Evolutionary conservation across 2,329 filamentous ascomycete genomes (phyloP), one percentile per base, ranked within the genome.

Genomic region (Cladosporium velox): DNA sequence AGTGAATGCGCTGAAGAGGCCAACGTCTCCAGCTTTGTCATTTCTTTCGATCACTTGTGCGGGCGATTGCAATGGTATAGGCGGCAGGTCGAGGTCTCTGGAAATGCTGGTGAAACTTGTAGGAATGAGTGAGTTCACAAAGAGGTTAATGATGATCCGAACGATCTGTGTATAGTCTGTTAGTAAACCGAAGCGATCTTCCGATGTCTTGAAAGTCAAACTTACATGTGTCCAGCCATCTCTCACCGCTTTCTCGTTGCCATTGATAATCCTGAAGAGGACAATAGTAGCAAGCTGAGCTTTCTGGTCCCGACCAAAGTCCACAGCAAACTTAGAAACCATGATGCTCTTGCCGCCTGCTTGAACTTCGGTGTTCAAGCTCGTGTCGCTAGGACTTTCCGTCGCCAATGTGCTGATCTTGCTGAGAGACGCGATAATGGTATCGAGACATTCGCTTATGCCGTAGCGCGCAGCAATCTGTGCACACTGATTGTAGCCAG

Each of bases 241-340:
- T 65, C 85, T 84, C 54, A 97, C 88, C 4, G 92, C 84, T 59
- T 85, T 81, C 79, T 98, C 95, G 72, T 92, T 96, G 49, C 91
- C 91, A 65, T 90, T 90, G 63, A 98, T 87, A 26, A 99, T 91
- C 47, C 93, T 88, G 84, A 99, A 99, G 32, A 99, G 83, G n/a
- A 99, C 92, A 62, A 98, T 88, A 8, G 92, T 97, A 7, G 95
- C 94, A 64, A 99, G 83, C 77, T 99, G 94, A 44, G 94, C 94
- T 75, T 93, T 90, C 79, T 96, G 94, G 77, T 99, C 92, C 70
- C 94, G 86, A 49, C 95, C 95, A 74, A 99, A 92, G 75, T 96
- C 93, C 67, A 99, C 95, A 55, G 96, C 94, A 69, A 97, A 88
- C 81, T 98, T 94, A 77, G 94, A 98, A 71, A 99, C 96, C 95